phyloP scores from a whole-genome alignment of 129 eudicot species.

The Rutidosis leptorrhynchoides region DNA sequence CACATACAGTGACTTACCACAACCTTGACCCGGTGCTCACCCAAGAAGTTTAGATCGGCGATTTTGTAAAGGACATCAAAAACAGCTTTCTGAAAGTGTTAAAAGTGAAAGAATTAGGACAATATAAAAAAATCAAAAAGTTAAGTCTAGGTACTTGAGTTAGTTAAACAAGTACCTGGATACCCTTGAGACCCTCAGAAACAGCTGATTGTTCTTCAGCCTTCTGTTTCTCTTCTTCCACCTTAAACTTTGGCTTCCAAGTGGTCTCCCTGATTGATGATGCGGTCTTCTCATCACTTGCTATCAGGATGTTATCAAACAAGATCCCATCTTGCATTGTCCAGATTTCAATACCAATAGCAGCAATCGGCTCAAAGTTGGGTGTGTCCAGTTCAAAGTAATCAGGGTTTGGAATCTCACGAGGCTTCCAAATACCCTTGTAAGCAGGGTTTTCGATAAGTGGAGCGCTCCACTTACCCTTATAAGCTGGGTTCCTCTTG shows the following conservation, averaged over 20 bases:
- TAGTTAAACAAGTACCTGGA: conserved; percentile 51
- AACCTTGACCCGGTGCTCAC: conserved; percentile 58
- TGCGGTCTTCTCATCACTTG: conserved; percentile 73
- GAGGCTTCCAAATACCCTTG: conserved; percentile 92
- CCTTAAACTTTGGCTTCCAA: conserved; percentile 86
- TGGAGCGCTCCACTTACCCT: conserved; percentile 93
- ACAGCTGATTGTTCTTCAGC: conserved; percentile 62
- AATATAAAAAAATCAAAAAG: background rate
- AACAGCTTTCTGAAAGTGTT: conserved; percentile 60
- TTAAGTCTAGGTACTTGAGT: background rate
- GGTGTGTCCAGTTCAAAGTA: conserved; percentile 80
- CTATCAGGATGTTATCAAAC: conserved; percentile 80
- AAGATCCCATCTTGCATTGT: conserved; percentile 97
- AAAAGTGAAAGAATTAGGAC: background rate
- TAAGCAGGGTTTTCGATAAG: conserved; percentile 79
- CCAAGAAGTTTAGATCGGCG: conserved; percentile 75
- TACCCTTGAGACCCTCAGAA: conserved; percentile 54
- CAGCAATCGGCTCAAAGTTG: conserved; percentile 88
- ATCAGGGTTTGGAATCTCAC: conserved; percentile 71
- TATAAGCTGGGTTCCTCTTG: conserved; percentile 85
- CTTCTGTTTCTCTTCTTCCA: conserved; percentile 79
- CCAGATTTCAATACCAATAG: conserved; percentile 97
- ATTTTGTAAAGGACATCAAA: conserved; percentile 83
- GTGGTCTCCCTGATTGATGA: conserved; percentile 50
- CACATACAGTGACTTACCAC: conserved; percentile 38